Base-by-base conservation (phyloP, 257 asterid species). In the Solanum bulbocastanum region DNA sequence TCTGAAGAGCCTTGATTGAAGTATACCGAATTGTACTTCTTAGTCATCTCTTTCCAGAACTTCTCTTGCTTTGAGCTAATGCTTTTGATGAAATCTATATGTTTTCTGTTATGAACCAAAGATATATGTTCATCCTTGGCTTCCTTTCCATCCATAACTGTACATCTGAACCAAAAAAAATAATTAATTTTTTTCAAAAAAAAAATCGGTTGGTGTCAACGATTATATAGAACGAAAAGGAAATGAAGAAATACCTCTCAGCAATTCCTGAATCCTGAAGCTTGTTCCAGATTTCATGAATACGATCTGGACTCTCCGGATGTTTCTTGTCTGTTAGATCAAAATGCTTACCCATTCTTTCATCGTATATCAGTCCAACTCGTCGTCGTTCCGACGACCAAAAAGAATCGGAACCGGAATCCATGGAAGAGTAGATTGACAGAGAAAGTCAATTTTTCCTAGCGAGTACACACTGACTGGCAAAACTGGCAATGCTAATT, bases 1-100 rank as follows among this genome's bases (percentile, higher is more conserved):
- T 95, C 95, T 27, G 99, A 92, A 44, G 99, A 95, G 86, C 99
- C 99, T 88, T 92, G 92, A 65, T 93, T 97, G 93, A 97, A 95
- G 94, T 97, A 97, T 83, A 97, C 92, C 23, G 99, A 97, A 92
- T 93, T 93, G 81, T 90, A 96, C 20, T 90, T 91, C 30, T 90
- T 87, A 68, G 99, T 94, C 36, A 85, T 85, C 87, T 86, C 83
- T 76, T 88, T 90, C 87, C 98, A 88, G 16, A 92, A 82, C 46
- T 84, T 90, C 20, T 89, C 78, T 71, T 91, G 89, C 84, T 39
- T 68, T 72, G 98, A 92, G 83, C 98, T 97, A 81, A 95, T 92
- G 44, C 74, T 92, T 93, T 93, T 97, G 76, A 97, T 91, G 86
- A 97, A 92, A 75, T 92, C 84, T 12, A 94, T 90, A 87, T 95